A percentile compares a stretch with the other conserved stretches of the same genome.
phyloP scores from a whole-genome alignment of 306 rosid genomes.

The Rosa lucieae region DNA sequence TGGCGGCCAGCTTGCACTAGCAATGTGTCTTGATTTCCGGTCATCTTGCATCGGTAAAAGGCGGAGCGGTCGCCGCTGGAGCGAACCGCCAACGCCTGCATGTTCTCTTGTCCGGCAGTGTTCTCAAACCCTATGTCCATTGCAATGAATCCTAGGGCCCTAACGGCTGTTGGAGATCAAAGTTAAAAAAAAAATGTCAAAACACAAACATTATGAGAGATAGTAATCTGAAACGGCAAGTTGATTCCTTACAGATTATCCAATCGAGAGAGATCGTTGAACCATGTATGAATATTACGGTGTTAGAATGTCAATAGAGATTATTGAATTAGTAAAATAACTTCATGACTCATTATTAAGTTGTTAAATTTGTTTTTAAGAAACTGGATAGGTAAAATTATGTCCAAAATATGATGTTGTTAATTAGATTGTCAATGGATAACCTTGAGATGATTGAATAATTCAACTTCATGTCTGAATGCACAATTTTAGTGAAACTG shows the following conservation, averaged over 20 bases:
- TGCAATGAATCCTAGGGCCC: constrained; percentile 16
- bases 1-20: constrained; percentile 4
- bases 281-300: too few relatives aligned
- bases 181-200: neutral
- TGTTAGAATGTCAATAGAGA: too few relatives aligned
- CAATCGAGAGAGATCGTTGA: too few relatives aligned
- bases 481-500: neutral
- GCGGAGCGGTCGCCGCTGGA: neutral
- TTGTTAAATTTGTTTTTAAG: too few relatives aligned
- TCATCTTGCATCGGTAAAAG: constrained; percentile 12
- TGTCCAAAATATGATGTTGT: too few relatives aligned
- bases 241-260: too few relatives aligned
- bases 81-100: constrained; percentile 13
- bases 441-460: too few relatives aligned
- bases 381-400: too few relatives aligned
- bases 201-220: neutral
- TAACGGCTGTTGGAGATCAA: neutral
- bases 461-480: neutral
- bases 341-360: too few relatives aligned
- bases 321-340: too few relatives aligned
- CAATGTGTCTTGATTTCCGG: constrained; percentile 17
- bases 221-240: neutral
- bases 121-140: constrained; percentile 10
- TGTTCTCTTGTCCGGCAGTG: neutral
- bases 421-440: too few relatives aligned